phyloP scores from a whole-genome alignment of 2,329 filamentous ascomycete genomes.

The Aaosphaeria arxii region DNA sequence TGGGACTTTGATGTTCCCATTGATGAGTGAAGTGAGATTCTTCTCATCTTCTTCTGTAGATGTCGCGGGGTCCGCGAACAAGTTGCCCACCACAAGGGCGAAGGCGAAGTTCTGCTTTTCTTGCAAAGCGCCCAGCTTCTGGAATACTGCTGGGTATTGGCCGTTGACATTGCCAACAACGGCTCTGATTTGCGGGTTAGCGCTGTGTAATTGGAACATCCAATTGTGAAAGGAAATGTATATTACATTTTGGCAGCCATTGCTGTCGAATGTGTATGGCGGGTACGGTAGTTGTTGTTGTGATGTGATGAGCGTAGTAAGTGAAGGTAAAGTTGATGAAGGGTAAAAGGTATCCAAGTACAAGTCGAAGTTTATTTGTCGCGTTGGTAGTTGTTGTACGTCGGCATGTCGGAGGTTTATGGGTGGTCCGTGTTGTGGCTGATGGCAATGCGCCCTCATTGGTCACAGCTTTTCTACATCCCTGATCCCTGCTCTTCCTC shows the following conservation, averaged over 20 bases:
- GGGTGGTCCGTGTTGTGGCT: not conserved
- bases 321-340: too few relatives aligned
- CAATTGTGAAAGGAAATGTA: not conserved
- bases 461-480: slow-evolving; percentile 12
- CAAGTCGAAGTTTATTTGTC: too few relatives aligned
- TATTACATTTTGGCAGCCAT: slow-evolving; percentile 60
- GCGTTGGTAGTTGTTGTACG: too few relatives aligned
- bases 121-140: slow-evolving; percentile 77
- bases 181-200: not conserved
- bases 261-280: slow-evolving; percentile 2
- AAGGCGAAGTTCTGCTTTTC: slow-evolving; percentile 85
- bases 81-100: slow-evolving; percentile 77
- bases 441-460: not conserved
- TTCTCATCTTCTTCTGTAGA: slow-evolving; percentile 54
- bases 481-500: slow-evolving; percentile 7
- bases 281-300: slow-evolving; percentile 4
- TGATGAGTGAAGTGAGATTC: slow-evolving; percentile 61
- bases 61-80: slow-evolving; percentile 61
- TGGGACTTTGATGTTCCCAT: slow-evolving; percentile 70
- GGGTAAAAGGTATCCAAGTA: too few relatives aligned
- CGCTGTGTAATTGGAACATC: not conserved
- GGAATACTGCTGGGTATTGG: slow-evolving; percentile 70
- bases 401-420: too few relatives aligned
- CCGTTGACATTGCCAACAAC: slow-evolving; percentile 83
- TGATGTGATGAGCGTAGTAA: too few relatives aligned